Percentiles rank a stretch among this genome's conserved stretches.
These are phyloP conservation scores for Leccinellum albellum DNA, from an alignment of 768 basidiomycete genomes.

Conservation along the genomic window DNA sequence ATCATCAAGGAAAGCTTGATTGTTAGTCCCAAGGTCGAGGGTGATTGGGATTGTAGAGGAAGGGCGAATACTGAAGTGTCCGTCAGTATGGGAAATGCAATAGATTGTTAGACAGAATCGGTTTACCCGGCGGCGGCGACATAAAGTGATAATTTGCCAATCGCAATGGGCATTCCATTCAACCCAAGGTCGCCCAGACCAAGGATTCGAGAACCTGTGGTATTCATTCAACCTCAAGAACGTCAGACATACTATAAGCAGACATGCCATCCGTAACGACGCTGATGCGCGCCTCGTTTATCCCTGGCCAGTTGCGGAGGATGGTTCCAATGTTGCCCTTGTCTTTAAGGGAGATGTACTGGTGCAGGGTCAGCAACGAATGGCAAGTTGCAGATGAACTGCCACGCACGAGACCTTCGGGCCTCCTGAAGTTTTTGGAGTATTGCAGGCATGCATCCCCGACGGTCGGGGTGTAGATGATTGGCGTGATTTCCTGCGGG, in stretches of 20 bases:
- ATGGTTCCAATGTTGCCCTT: constrained; percentile 74
- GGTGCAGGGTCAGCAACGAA: constrained; percentile 14
- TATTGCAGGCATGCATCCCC: constrained; percentile 87
- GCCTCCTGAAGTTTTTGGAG: constrained; percentile 70
- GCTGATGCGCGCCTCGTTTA: constrained; percentile 77
- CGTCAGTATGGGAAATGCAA: neutral
- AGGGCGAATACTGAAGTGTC: constrained; percentile 58
- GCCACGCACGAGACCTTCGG: constrained; percentile 63
- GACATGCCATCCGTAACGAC: constrained; percentile 86
- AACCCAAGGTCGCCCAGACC: constrained; percentile 83
- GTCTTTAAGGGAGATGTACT: constrained; percentile 81
- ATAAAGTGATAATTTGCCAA: constrained; percentile 91
- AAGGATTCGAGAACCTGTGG: constrained; percentile 75
- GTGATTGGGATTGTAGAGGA: constrained; percentile 77
- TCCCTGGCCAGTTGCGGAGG: constrained; percentile 66
- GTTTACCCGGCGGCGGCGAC: constrained; percentile 83
- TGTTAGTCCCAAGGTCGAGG: constrained; percentile 90
- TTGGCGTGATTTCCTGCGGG: constrained; percentile 56
- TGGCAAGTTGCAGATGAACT: neutral
- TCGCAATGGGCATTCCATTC: constrained; percentile 84
- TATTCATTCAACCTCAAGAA: constrained; percentile 1
- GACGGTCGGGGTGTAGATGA: constrained; percentile 91
- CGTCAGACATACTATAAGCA: neutral
- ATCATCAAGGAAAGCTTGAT: constrained; percentile 71
- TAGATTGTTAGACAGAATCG: neutral